Evolutionary conservation across 768 basidiomycete genomes (phyloP).

Genomic region (Pleurotus giganteus): DNA sequence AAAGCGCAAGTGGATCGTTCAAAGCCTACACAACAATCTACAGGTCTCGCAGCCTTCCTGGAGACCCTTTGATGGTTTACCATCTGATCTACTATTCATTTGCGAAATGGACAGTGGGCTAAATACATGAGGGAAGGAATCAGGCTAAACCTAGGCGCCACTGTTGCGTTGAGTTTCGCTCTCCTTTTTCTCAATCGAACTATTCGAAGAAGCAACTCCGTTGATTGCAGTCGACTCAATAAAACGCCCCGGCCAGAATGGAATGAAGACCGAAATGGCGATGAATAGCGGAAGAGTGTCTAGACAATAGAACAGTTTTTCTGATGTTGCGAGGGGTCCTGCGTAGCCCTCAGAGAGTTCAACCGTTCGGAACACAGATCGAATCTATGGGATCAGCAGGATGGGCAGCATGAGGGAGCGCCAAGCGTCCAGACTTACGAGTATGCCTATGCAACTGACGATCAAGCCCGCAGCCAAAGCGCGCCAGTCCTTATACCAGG

Average conservation of each 20-base stretch:
- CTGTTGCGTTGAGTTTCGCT: not conserved
- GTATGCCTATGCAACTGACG: constrained; percentile 60
- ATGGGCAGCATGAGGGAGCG: not conserved
- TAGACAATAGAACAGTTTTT: constrained; percentile 63
- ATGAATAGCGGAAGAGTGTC: constrained; percentile 65
- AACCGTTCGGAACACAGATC: constrained; percentile 56
- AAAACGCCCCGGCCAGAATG: constrained; percentile 68
- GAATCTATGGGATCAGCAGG: constrained; percentile 34
- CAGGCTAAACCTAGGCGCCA: no score
- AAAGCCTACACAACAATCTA: constrained; percentile 20
- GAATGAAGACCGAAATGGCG: constrained; percentile 51
- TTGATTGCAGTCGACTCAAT: constrained; percentile 24
- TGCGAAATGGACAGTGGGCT: no score
- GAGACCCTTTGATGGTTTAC: constrained; percentile 30
- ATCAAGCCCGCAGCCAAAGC: constrained; percentile 47
- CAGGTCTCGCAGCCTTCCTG: constrained; percentile 56
- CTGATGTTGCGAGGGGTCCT: constrained; percentile 55
- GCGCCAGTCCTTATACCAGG: constrained; percentile 60
- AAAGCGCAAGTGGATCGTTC: constrained; percentile 42
- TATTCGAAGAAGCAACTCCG: not conserved
- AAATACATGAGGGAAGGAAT: no score
- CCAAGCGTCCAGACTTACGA: constrained; percentile 37
- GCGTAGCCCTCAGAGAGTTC: constrained; percentile 65
- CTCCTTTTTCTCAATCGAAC: not conserved
- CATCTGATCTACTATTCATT: no score